Evolutionary conservation across 345 rosid species (phyloP), one percentile per base, ranked within the genome.

Genomic region (Euclidium syriacum): DNA sequence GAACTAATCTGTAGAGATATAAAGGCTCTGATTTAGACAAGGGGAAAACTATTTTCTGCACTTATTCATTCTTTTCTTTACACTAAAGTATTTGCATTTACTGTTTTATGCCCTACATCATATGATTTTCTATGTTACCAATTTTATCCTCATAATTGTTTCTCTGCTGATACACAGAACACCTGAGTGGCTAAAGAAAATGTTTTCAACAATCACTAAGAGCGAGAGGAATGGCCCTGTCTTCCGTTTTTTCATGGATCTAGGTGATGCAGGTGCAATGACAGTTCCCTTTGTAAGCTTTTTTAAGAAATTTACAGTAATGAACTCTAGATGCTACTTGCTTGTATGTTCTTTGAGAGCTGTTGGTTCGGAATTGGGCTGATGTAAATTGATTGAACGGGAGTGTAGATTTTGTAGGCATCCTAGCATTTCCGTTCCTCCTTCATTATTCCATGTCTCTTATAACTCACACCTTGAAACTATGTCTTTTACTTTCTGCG

Each of bases 181-280:
- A 66, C 97, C 97, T 6, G 67, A 81, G 76, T 94, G 99, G 99
- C 81, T 94, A 41, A 94, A 90, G 88, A 87, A 87, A 69, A 54
- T 94, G 62, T 87, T 85, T 77, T 75, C 96, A 6, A 72, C 67
- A 14, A 82, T 94, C 52, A 85, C 85, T 40, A 94, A 79, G 84
- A 84, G 95, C 6, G 85, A 85, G 80, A 87, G 90, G 80, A 87
- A 79, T 15, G 91, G 95, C 26, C 96, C 97, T 6, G 91, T 94
- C 52, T 90, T 90, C 58, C 87, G 95, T 6, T 90, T 90, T 64
- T 87, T 94, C 81, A 78, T 90, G 88, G 99, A 94, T 77, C 80
- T 90, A 41, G 95, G 99, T 42, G 99, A 94, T 67, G 99, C 97
- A 52, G 99, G 99, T 90, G 73, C 72, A 26, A 6, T 57, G 17